phyloP scores from a whole-genome alignment of 2,329 filamentous ascomycete genomes.

The Phaeosphaeria sp. region DNA sequence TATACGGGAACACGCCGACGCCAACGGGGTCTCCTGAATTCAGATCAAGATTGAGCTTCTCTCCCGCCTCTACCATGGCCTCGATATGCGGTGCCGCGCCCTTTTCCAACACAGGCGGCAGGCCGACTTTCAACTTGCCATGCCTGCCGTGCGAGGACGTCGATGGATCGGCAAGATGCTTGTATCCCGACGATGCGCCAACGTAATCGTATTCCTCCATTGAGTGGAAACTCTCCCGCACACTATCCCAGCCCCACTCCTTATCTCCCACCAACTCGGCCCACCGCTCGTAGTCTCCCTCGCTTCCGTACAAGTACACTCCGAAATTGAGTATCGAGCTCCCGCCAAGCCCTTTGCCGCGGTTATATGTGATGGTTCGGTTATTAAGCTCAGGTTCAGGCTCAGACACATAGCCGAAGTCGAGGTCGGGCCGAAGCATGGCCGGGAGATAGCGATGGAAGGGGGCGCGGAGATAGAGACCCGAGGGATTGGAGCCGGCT shows the following conservation, averaged over 20 bases:
- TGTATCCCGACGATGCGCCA: conserved; percentile 31
- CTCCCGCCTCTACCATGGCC: conserved; percentile 62
- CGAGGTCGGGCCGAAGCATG: conserved; percentile 57
- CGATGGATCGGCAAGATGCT: conserved; percentile 57
- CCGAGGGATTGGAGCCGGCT: conserved; percentile 62
- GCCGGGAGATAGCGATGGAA: conserved; percentile 60
- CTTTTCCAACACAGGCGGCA: conserved; percentile 63
- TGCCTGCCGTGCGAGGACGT: conserved; percentile 55
- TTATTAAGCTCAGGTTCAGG: conserved; percentile 42
- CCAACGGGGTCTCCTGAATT: conserved; percentile 45
- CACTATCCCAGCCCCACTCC: conserved; percentile 61
- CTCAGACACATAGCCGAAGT: conserved; percentile 56
- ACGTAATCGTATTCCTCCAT: conserved; percentile 61
- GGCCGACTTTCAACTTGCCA: conserved; percentile 30
- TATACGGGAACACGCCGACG: conserved; percentile 41
- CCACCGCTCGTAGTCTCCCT: conserved; percentile 69
- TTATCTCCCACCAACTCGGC: conserved; percentile 63
- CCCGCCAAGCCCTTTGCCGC: conserved; percentile 59
- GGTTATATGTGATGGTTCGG: conserved; percentile 51
- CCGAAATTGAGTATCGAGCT: conserved; percentile 55
- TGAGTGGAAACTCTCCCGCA: conserved; percentile 58
- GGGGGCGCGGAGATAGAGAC: conserved; percentile 48
- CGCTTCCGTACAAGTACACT: conserved; percentile 55
- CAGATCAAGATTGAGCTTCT: conserved; percentile 64
- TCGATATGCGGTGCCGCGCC: conserved; percentile 62